Conservation (phyloP, 2,329 filamentous ascomycete species). For the Xylaria polymorpha region DNA sequence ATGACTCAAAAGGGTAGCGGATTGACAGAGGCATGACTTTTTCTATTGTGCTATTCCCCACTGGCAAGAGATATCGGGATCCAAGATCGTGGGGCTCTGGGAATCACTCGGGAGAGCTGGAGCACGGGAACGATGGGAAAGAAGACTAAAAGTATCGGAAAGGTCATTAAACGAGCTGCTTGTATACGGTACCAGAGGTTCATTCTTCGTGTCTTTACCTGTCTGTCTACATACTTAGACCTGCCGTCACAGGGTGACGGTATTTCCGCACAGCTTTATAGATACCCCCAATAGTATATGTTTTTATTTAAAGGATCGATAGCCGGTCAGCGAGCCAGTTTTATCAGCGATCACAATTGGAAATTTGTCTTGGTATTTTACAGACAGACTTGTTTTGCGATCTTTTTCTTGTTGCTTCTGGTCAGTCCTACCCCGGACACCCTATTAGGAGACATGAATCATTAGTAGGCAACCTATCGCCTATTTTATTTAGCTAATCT, state of each 20-base stretch:
- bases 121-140: not conserved
- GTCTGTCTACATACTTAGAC: conserved; percentile 28
- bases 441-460: not conserved
- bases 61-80: not conserved
- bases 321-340: not conserved
- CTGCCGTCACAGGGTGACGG: conserved; percentile 5
- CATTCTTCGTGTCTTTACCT: conserved; percentile 11
- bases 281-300: conserved; percentile 32
- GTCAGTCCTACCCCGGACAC: not conserved
- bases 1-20: conserved; percentile 9
- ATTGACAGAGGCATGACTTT: conserved; percentile 15
- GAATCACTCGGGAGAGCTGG: conserved; percentile 7
- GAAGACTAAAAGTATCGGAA: conserved; percentile 15
- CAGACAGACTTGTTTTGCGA: not conserved
- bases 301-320: conserved; percentile 9
- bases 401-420: not conserved
- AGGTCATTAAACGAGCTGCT: conserved; percentile 24
- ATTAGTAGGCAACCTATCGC: not conserved
- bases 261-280: conserved; percentile 26
- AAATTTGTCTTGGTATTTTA: not conserved
- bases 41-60: conserved; percentile 4
- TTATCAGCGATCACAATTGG: not conserved
- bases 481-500: not conserved
- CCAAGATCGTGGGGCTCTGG: conserved; percentile 1
- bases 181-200: conserved; percentile 1